These are phyloP conservation scores for Malassezia equina DNA, from an alignment of 1,284 basidiomycete species.

Conservation along the genomic window DNA sequence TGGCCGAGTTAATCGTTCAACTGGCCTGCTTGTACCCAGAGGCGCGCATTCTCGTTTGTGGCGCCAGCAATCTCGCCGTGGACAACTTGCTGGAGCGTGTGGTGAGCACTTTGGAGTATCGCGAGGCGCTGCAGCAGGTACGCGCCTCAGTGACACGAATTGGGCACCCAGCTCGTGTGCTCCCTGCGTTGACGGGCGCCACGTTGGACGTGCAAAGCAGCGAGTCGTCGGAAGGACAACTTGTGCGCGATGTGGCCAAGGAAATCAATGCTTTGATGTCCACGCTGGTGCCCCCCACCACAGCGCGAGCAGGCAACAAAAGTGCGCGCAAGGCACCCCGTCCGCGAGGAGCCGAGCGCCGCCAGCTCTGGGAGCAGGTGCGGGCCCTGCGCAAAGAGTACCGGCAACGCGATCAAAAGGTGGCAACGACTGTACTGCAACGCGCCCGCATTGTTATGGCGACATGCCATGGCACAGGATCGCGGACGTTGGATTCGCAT, in stretches of 20 bases:
- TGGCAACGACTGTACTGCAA: conserved; percentile 66
- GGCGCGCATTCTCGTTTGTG: conserved; percentile 64
- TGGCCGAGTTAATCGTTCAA: conserved; percentile 51
- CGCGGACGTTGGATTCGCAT: conserved; percentile 21
- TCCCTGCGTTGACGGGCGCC: conserved; percentile 63
- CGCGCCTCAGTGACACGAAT: conserved; percentile 28
- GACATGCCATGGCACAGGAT: conserved; percentile 67
- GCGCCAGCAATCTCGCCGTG: conserved; percentile 80
- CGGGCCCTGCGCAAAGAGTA: conserved; percentile 85
- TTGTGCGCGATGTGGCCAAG: conserved; percentile 32
- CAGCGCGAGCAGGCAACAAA: conserved; percentile 34
- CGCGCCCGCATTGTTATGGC: conserved; percentile 76
- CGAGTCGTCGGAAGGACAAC: conserved; percentile 27
- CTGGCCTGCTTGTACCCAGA: conserved; percentile 19
- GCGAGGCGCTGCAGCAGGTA: conserved; percentile 24
- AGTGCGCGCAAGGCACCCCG: conserved; percentile 22
- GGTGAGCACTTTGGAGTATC: conserved; percentile 20
- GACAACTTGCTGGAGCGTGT: conserved; percentile 49
- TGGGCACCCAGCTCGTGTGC: conserved; percentile 72
- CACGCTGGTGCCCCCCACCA: conserved; percentile 15
- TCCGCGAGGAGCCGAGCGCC: conserved; percentile 62
- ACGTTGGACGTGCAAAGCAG: conserved; percentile 81
- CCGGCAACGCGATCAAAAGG: conserved; percentile 70
- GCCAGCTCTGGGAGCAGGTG: conserved; percentile 82
- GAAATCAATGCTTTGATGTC: conserved; percentile 24